Percentiles rank a stretch among this genome's conserved stretches.
phyloP scores from a whole-genome alignment of 2,329 filamentous ascomycete genomes.

The Didymella arachidicola region DNA sequence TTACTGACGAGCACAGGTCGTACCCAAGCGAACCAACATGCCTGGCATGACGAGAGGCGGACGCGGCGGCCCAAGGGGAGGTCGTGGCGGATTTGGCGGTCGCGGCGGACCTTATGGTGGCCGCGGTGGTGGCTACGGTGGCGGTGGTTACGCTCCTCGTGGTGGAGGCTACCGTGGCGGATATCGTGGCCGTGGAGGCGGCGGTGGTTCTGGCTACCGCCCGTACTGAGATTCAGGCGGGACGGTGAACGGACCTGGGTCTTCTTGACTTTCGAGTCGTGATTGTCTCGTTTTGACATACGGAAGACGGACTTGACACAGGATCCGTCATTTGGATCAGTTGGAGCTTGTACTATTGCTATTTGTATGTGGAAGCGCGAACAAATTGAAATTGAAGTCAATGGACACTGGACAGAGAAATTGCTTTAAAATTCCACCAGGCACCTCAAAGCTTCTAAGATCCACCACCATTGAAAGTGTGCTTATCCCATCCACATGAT shows the following conservation, averaged over 20 bases:
- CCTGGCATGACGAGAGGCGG: conserved; percentile 90
- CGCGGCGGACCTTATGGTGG: conserved; percentile 61
- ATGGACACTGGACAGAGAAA: not conserved
- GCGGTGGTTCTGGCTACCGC: conserved; percentile 42
- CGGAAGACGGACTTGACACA: conserved; percentile 1
- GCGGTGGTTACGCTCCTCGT: conserved; percentile 58
- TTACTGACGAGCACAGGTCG: conserved; percentile 61
- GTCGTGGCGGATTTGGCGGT: conserved; percentile 52
- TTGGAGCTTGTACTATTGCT: conserved; percentile 11
- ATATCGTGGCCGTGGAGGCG: conserved; percentile 43
- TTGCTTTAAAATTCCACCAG: not conserved
- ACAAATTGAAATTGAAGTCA: not conserved
- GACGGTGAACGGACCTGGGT: conserved; percentile 23
- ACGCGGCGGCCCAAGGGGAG: conserved; percentile 64
- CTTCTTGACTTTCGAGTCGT: conserved; percentile 1
- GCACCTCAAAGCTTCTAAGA: not conserved
- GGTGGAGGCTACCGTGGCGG: conserved; percentile 54
- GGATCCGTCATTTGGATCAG: not conserved
- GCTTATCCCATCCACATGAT: not conserved
- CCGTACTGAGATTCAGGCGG: conserved; percentile 36
- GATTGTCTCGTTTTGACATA: conserved; percentile 4
- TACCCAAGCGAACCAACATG: conserved; percentile 94
- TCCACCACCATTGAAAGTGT: not conserved
- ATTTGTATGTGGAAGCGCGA: not conserved
- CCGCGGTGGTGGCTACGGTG: conserved; percentile 43